phyloP scores from a whole-genome alignment of 257 asterid species.

The Solanum ossicruentum region DNA sequence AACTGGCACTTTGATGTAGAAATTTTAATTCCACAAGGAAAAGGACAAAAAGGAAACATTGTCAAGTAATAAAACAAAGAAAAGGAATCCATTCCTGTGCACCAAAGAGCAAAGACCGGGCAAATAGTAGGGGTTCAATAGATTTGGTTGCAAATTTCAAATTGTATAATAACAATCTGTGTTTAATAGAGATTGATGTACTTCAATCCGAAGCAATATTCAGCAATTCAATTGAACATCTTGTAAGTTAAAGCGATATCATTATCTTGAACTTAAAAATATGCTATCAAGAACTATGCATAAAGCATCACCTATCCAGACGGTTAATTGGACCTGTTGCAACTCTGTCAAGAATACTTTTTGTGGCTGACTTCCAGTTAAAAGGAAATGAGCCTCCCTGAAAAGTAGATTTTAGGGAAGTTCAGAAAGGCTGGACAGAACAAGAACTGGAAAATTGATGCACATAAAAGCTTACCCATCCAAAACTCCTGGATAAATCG shows the following conservation, averaged over 20 bases:
- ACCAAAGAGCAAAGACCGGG: background rate
- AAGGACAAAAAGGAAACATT: background rate
- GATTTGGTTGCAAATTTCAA: background rate
- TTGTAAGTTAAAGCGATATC: background rate
- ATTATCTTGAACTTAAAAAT: background rate
- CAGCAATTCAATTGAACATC: background rate
- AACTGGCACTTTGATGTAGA: background rate
- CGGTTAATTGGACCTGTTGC: conserved; percentile 38
- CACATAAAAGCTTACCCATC: conserved; percentile 56
- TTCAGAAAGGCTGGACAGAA: background rate
- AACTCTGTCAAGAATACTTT: conserved; percentile 69
- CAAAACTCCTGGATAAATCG: conserved; percentile 90
- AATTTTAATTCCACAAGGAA: background rate
- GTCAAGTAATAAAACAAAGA: background rate
- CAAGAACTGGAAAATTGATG: background rate
- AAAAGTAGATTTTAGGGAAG: background rate
- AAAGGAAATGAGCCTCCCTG: conserved; percentile 98
- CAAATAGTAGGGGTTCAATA: background rate
- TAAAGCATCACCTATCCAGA: conserved; percentile 53
- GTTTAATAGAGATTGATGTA: background rate
- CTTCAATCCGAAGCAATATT: background rate
- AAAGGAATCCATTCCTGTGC: background rate
- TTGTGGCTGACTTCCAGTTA: conserved; percentile 83
- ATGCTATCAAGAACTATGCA: background rate
- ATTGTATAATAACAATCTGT: background rate